Conservation (phyloP, 805 yeast species). For the Komagataella pseudopastoris region DNA sequence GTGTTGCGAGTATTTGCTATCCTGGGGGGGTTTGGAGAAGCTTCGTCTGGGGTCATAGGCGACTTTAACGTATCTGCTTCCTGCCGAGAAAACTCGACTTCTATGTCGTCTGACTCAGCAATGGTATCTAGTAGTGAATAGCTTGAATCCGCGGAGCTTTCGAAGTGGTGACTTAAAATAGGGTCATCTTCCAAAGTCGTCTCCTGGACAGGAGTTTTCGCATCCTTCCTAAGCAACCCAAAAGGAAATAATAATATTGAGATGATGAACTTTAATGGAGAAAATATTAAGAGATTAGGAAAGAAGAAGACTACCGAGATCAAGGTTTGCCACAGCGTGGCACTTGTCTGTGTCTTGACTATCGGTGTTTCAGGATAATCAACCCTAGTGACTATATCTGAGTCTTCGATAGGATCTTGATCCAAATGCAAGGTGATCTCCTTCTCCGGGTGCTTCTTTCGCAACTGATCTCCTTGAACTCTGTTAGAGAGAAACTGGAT, state of each 20-base stretch:
- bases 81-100: constrained; percentile 14
- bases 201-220: neutral
- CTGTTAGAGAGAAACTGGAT: neutral
- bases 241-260: constrained; percentile 44
- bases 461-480: neutral
- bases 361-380: neutral
- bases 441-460: neutral
- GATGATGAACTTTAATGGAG: constrained; percentile 38
- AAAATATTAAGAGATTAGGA: constrained; percentile 35
- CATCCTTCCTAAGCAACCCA: constrained; percentile 17
- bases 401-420: neutral
- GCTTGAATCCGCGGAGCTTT: constrained; percentile 1
- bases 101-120: constrained; percentile 18
- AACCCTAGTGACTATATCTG: neutral
- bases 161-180: neutral
- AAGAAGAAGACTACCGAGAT: constrained; percentile 23
- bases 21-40: neutral
- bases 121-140: constrained; percentile 13
- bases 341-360: neutral
- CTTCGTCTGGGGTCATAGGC: constrained; percentile 8
- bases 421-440: neutral
- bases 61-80: constrained; percentile 20
- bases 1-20: neutral
- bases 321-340: neutral
- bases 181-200: neutral